Evolutionary conservation across 805 yeast genomes (phyloP), one percentile per base, ranked within the genome.

Genomic region (Ogataea trehaloabstinens): DNA sequence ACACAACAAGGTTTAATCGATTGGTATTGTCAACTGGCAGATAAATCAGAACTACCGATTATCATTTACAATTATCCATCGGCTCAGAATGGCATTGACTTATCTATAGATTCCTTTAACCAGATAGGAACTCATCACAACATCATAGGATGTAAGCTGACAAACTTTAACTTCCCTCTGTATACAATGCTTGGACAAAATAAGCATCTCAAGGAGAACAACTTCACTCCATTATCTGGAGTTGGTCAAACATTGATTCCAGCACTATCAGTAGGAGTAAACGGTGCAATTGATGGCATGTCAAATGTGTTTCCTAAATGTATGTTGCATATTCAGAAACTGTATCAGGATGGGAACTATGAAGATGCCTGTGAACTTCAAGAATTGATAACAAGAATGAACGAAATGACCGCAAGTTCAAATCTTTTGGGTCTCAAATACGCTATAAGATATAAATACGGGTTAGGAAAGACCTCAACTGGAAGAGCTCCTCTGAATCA

Each of bases 201-300:
- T 51, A 64, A 67, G 33, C 60, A 53, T 22, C 61, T 73, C 35
- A 49, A 49, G 28, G 48, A 52, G 19, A 64, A 62, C 40, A 59
- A 70, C 46, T 75, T 75, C 58, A 46, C 57, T 13, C 58, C 66
- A 25, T 62, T 72, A 42, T 67, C 77, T 5, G 81, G 80, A 10
- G 63, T 73, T 25, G 79, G 79, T 19, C 79, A 74, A 51, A 60
- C 72, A 29, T 56, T 76, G 19, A 56, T 73, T 22, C 78, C 80
- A 22, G 68, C 60, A 22, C 71, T 7, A 53, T 42, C 68, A 0
- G 67, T 72, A 22, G 77, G 76, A 15, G 66, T 66, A 33, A 55
- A 58, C 30, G 80, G 79, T 25, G 66, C 77, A 70, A n/a, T 76
- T 38, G 79, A 74, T 52, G 80, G 76, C 6, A 58, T 74, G 22